Evolutionary conservation across 371 early-diverging fungal genomes (phyloP).

Genomic region (Rhizomucor pusillus): DNA sequence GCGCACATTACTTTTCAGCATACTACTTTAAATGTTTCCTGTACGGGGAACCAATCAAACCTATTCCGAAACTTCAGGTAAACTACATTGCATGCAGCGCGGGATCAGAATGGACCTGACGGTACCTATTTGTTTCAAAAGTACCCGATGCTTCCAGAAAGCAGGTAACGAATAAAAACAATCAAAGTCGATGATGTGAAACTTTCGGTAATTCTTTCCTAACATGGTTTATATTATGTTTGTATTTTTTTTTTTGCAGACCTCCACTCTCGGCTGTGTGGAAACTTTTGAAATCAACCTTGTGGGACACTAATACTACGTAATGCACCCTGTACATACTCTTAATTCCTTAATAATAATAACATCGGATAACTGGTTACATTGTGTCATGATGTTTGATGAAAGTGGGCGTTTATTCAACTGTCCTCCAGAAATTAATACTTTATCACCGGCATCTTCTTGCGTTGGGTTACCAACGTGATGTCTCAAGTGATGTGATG

Average conservation of each 20-base stretch:
- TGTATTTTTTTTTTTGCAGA: neutral
- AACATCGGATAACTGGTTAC: neutral
- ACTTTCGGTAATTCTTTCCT: slow-evolving; percentile 7
- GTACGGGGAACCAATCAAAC: slow-evolving; percentile 61
- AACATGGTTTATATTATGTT: neutral
- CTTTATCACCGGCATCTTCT: no score
- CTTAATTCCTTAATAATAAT: no score
- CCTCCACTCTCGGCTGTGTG: slow-evolving; percentile 13
- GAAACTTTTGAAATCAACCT: slow-evolving; percentile 23
- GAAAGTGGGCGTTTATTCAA: neutral
- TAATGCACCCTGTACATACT: no score
- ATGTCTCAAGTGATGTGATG: no score
- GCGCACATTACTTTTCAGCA: slow-evolving; percentile 58
- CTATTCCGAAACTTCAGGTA: slow-evolving; percentile 59
- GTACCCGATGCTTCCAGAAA: slow-evolving; percentile 63
- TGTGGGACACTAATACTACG: slow-evolving; percentile 7
- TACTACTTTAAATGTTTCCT: slow-evolving; percentile 55
- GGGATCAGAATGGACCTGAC: no score
- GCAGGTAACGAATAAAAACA: slow-evolving; percentile 29
- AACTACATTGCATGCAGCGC: neutral
- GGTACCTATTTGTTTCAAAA: slow-evolving; percentile 5
- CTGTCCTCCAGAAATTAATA: neutral
- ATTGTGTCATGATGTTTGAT: no score
- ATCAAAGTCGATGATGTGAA: slow-evolving; percentile 11
- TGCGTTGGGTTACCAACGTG: no score